phyloP scores from a whole-genome alignment of 176 grass and related monocot genomes.

The Bothriochloa decipiens region DNA sequence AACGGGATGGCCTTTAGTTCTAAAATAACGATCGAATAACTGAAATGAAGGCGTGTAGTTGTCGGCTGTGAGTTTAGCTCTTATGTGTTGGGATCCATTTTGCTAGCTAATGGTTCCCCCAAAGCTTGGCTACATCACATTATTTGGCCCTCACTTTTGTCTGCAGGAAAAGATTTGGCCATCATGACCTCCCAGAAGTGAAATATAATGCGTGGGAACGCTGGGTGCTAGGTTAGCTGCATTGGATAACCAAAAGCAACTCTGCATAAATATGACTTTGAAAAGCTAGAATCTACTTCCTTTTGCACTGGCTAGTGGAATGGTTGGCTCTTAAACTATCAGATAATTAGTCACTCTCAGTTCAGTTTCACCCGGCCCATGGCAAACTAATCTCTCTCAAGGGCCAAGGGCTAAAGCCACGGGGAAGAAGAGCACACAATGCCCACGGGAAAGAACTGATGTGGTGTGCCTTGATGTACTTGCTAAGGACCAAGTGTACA shows the following conservation, averaged over 20 bases:
- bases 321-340: background rate
- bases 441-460: background rate
- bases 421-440: background rate
- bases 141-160: constrained; percentile 51
- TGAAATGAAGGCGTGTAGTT: background rate
- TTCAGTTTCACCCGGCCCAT: constrained; percentile 2
- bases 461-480: background rate
- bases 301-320: constrained; percentile 6
- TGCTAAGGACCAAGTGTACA: background rate
- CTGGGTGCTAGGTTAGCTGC: constrained; percentile 3
- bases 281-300: constrained; percentile 16
- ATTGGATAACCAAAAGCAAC: constrained; percentile 39
- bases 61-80: constrained; percentile 34
- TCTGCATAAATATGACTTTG: constrained; percentile 24
- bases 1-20: background rate
- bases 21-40: background rate
- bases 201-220: constrained; percentile 8
- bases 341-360: constrained; percentile 1
- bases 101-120: constrained; percentile 30
- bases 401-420: background rate
- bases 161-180: constrained; percentile 49
- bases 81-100: constrained; percentile 44
- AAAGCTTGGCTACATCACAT: constrained; percentile 21
- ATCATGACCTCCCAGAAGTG: constrained; percentile 33
- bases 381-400: constrained; percentile 8